Evolutionary conservation across 2,329 filamentous ascomycete genomes (phyloP), one percentile per base, ranked within the genome.

Genomic region (Fusarium begoniae): DNA sequence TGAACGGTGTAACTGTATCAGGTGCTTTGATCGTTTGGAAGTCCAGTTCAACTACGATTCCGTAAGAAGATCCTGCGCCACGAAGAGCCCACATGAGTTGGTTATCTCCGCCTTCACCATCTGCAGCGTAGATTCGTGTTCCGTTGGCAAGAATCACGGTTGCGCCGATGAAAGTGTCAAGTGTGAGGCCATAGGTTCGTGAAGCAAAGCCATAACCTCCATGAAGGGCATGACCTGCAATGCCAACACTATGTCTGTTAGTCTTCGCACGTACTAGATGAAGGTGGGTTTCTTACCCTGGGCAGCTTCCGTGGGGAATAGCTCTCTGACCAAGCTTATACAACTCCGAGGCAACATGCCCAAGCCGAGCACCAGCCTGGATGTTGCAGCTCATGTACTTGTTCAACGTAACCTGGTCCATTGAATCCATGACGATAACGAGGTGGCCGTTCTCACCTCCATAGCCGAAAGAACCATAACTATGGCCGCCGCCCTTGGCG

Each of bases 291-390:
- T 4, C 83, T 80, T 74, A 87, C 86, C 83, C 85, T 8, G 87
- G 86, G 70, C 87, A 89, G 3, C 86, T 87, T n/a, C 87, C 87
- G 55, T 89, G 87, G 32, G 84, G 81, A 8, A 89, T 79, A 5
- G 84, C 86, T 20, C 78, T 84, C 73, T 67, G 75, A 0, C 81
- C 82, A 57, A 85, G 81, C 22, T 78, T 75, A 55, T 81, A 83
- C 8, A 87, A 76, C 68, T 84, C 81, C 8, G 68, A 77, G 1
- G 84, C 84, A 12, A 87, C 81, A 57, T 86, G 84, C 1, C 87
- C 88, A 5, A 90, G 80, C 15, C 87, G 81, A 2, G 87, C 84
- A 24, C 88, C 88, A 18, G 84, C 84, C 60, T 87, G 71, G 4
- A 79, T 45, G 3, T 55, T 70, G 2, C 75, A 59, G 22, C 76